phyloP scores from a whole-genome alignment of 2,329 filamentous ascomycete species.

The Purpureocillium takamizusanense region DNA sequence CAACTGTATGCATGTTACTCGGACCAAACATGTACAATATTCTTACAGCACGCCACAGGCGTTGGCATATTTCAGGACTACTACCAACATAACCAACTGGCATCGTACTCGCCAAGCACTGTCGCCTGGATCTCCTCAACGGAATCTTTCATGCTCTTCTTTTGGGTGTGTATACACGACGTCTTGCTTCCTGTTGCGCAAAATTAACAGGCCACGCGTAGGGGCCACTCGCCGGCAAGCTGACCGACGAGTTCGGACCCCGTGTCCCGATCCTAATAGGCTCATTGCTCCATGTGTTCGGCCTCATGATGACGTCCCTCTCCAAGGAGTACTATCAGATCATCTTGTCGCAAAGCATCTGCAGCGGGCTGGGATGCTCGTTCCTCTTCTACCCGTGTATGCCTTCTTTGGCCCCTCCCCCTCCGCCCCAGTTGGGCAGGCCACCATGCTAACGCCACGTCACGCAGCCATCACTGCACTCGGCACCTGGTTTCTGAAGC shows the following conservation, averaged over 20 bases:
- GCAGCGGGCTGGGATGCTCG: slow-evolving; percentile 24
- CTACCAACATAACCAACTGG: slow-evolving; percentile 41
- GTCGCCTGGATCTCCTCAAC: slow-evolving; percentile 55
- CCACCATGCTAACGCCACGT: too few relatives aligned
- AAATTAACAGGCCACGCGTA: too few relatives aligned
- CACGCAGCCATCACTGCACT: slow-evolving; percentile 18
- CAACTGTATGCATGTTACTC: slow-evolving; percentile 6
- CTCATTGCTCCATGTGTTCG: slow-evolving; percentile 47
- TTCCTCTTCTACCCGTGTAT: slow-evolving; percentile 23
- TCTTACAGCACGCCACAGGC: slow-evolving; percentile 13
- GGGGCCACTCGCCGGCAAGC: too few relatives aligned
- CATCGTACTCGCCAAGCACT: slow-evolving; percentile 38
- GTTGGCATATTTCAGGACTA: slow-evolving; percentile 49
- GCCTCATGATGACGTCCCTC: slow-evolving; percentile 54
- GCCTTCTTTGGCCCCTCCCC: not conserved
- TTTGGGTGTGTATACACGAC: slow-evolving; percentile 28
- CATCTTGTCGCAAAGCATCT: slow-evolving; percentile 28
- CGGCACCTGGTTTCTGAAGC: slow-evolving; percentile 24
- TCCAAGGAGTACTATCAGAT: slow-evolving; percentile 30
- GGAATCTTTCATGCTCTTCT: slow-evolving; percentile 35
- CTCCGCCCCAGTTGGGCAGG: too few relatives aligned
- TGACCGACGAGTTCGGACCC: slow-evolving; percentile 49
- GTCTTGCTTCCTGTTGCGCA: not conserved
- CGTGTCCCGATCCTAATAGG: slow-evolving; percentile 43
- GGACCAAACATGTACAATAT: too few relatives aligned